Conservation (phyloP, 371 early-diverging fungal species). For the Mortierella sp. region DNA sequence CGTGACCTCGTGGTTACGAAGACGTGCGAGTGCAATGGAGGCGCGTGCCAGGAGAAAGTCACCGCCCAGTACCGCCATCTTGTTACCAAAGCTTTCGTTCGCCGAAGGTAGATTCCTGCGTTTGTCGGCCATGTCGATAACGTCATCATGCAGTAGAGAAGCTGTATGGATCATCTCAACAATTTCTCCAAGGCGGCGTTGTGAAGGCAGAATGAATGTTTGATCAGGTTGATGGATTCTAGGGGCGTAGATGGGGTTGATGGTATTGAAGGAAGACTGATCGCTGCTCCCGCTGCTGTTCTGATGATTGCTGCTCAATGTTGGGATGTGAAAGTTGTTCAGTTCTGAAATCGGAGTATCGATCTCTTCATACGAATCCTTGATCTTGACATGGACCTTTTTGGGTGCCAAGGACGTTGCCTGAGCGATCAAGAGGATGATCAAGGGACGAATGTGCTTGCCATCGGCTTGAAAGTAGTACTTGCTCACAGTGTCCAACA, state of each 20-base stretch:
- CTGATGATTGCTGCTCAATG: slow-evolving; percentile 10
- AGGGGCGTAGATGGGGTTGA: slow-evolving; percentile 60
- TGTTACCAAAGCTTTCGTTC: slow-evolving; percentile 93
- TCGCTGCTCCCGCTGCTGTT: not conserved
- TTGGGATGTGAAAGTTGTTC: slow-evolving; percentile 44
- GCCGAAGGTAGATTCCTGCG: slow-evolving; percentile 81
- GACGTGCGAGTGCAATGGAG: slow-evolving; percentile 87
- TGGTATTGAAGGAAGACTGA: slow-evolving; percentile 1
- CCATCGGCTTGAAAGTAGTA: slow-evolving; percentile 93
- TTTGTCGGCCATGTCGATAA: slow-evolving; percentile 79
- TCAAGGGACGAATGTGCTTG: slow-evolving; percentile 92
- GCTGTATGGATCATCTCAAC: slow-evolving; percentile 98
- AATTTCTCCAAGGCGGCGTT: slow-evolving; percentile 93
- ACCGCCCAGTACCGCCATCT: slow-evolving; percentile 95
- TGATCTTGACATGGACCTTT: slow-evolving; percentile 34
- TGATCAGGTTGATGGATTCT: slow-evolving; percentile 31
- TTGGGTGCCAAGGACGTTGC: slow-evolving; percentile 81
- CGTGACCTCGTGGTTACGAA: slow-evolving; percentile 90
- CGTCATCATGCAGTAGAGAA: slow-evolving; percentile 95
- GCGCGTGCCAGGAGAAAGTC: slow-evolving; percentile 95
- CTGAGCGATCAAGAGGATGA: slow-evolving; percentile 90
- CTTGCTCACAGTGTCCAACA: slow-evolving; percentile 84
- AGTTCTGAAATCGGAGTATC: slow-evolving; percentile 60
- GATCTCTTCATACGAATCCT: slow-evolving; percentile 61
- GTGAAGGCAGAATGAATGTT: slow-evolving; percentile 82